phyloP scores from a whole-genome alignment of 1,284 basidiomycete genomes.

The Pseudozyma sp. region DNA sequence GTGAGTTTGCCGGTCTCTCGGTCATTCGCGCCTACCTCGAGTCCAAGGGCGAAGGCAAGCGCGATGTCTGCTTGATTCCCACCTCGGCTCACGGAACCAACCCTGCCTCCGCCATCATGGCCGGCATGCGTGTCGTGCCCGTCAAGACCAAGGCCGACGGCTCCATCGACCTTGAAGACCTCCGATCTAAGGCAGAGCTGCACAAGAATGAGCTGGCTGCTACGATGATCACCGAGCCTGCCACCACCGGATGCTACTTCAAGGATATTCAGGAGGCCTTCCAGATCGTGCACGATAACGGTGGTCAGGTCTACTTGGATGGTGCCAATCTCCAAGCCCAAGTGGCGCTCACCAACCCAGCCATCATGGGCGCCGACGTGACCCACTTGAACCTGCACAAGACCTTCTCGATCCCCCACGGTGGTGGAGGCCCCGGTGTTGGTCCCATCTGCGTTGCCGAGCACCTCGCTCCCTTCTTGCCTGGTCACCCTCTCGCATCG shows the following conservation, averaged over 20 bases:
- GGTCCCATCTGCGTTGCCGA: slow-evolving; percentile 94
- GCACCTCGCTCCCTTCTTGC: slow-evolving; percentile 93
- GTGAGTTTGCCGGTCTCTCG: slow-evolving; percentile 92
- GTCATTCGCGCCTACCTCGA: slow-evolving; percentile 95
- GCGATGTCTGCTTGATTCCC: slow-evolving; percentile 93
- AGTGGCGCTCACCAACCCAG: slow-evolving; percentile 94
- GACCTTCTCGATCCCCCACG: slow-evolving; percentile 94
- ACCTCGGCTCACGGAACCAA: slow-evolving; percentile 91
- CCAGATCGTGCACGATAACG: slow-evolving; percentile 90
- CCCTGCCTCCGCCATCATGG: slow-evolving; percentile 86
- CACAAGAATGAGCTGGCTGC: slow-evolving; percentile 92
- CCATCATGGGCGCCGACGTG: slow-evolving; percentile 93
- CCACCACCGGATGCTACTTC: slow-evolving; percentile 97
- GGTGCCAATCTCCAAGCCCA: slow-evolving; percentile 95
- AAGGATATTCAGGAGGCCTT: slow-evolving; percentile 90
- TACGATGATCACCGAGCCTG: slow-evolving; percentile 85
- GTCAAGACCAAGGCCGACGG: slow-evolving; percentile 90
- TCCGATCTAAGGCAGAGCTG: slow-evolving; percentile 86
- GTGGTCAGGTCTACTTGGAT: slow-evolving; percentile 97
- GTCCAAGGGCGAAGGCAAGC: slow-evolving; percentile 83
- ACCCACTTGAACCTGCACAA: slow-evolving; percentile 99
- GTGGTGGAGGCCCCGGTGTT: slow-evolving; percentile 94
- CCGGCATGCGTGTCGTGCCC: slow-evolving; percentile 93
- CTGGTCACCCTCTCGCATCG: slow-evolving; percentile 83
- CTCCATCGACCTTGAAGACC: slow-evolving; percentile 87